Percentiles rank a stretch among this genome's conserved stretches.
These are phyloP conservation scores for Ammopiptanthus mongolicus DNA, from an alignment of 306 rosid genomes.

Conservation along the genomic window DNA sequence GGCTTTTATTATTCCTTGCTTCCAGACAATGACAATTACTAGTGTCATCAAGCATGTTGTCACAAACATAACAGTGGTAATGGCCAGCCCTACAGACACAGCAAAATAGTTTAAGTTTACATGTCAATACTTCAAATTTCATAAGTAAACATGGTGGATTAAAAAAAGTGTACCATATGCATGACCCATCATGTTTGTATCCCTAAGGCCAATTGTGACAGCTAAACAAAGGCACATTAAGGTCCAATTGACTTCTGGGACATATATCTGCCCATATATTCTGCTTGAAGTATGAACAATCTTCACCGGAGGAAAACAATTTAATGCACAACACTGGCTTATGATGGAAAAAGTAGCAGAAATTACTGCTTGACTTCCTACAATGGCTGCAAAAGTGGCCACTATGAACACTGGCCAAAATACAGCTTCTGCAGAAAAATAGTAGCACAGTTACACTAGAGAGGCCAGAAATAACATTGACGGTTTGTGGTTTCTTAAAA, in stretches of 20 bases:
- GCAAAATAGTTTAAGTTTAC: constrained; percentile 22
- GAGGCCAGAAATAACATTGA: neutral
- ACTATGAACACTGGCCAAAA: constrained; percentile 39
- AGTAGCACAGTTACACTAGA: neutral
- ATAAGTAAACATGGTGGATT: neutral
- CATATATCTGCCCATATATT: constrained; percentile 35
- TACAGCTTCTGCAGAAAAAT: constrained; percentile 30
- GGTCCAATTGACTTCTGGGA: constrained; percentile 37
- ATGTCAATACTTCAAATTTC: neutral
- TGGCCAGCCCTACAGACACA: constrained; percentile 31
- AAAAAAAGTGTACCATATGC: constrained; percentile 31
- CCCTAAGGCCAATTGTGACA: constrained; percentile 35
- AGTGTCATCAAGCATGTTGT: constrained; percentile 63
- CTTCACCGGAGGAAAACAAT: constrained; percentile 34
- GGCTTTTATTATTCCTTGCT: constrained; percentile 39
- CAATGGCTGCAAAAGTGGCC: constrained; percentile 32
- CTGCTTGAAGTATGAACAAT: constrained; percentile 34
- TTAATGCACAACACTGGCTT: constrained; percentile 29
- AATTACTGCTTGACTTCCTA: constrained; percentile 39
- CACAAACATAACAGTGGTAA: constrained; percentile 36
- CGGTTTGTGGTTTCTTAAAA: neutral
- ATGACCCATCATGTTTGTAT: constrained; percentile 38
- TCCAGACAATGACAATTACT: constrained; percentile 64
- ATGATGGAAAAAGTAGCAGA: constrained; percentile 35
- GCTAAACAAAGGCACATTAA: constrained; percentile 37